A percentile compares a stretch with the other conserved stretches of the same genome.
Evolutionary conservation across 129 eudicot species (phyloP).

Genomic region (Saussurea involucrata): DNA sequence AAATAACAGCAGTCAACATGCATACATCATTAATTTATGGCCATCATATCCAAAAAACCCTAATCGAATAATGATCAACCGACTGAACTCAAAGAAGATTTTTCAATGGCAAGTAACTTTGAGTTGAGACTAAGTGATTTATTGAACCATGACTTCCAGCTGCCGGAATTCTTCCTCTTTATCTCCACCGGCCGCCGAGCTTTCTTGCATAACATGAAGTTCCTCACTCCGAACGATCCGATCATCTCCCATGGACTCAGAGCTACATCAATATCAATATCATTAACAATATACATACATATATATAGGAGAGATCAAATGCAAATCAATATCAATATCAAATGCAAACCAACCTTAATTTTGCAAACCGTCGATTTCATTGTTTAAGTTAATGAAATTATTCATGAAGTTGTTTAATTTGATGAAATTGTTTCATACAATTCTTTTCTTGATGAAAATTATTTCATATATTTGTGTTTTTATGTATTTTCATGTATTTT

Average conservation of each 20-base stretch:
- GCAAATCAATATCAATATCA: too few relatives aligned
- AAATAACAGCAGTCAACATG: neutral
- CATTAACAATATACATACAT: too few relatives aligned
- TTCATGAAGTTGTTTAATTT: too few relatives aligned
- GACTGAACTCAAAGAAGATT: too few relatives aligned
- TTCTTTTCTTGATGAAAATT: too few relatives aligned
- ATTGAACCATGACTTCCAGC: constrained; percentile 70
- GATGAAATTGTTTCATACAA: too few relatives aligned
- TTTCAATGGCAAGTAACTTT: constrained; percentile 21
- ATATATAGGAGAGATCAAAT: neutral
- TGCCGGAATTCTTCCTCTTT: constrained; percentile 34
- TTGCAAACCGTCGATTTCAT: too few relatives aligned
- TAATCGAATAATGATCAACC: neutral
- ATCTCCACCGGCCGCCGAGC: constrained; percentile 32
- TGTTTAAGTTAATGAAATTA: too few relatives aligned
- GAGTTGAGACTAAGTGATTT: constrained; percentile 43
- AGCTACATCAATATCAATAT: constrained; percentile 34
- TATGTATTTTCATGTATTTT: too few relatives aligned
- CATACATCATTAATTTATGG: neutral
- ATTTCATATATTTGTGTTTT: too few relatives aligned
- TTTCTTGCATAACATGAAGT: constrained; percentile 80
- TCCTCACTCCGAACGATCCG: constrained; percentile 67
- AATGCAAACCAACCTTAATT: too few relatives aligned
- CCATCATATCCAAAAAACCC: neutral
- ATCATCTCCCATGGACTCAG: constrained; percentile 72